Percentiles rank a stretch among this genome's conserved stretches.
phyloP scores from a whole-genome alignment of 495 filamentous ascomycete species.

The Aspergillus wentii region DNA sequence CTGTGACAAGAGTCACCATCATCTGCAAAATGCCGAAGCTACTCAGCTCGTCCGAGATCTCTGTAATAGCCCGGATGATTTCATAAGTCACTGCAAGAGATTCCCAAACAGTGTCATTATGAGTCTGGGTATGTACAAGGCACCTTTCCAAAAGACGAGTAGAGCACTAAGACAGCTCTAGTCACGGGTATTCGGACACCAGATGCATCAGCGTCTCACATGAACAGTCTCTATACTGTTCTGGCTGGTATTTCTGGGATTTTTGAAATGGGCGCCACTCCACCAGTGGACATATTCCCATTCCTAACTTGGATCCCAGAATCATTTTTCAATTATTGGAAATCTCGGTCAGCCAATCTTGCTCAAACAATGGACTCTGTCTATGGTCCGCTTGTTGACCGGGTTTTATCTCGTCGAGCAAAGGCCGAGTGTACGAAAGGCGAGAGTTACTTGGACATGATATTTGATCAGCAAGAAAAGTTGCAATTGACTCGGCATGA shows the following conservation, averaged over 20 bases:
- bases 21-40: constrained; percentile 41
- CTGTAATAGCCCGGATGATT: constrained; percentile 24
- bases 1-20: constrained; percentile 32
- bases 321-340: constrained; percentile 35
- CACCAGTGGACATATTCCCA: constrained; percentile 46
- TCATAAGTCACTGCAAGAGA: constrained; percentile 41
- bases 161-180: no score
- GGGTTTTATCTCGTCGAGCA: constrained; percentile 9
- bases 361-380: constrained; percentile 35
- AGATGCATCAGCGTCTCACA: constrained; percentile 8
- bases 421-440: constrained; percentile 5
- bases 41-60: constrained; percentile 41
- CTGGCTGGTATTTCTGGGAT: constrained; percentile 46
- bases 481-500: constrained; percentile 23
- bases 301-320: constrained; percentile 39
- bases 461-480: constrained; percentile 40
- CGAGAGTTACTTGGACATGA: constrained; percentile 36
- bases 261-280: constrained; percentile 45
- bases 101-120: constrained; percentile 43
- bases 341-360: constrained; percentile 24
- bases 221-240: constrained; percentile 37
- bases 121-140: constrained; percentile 19
- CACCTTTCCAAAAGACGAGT: neutral
- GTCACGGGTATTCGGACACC: constrained; percentile 41
- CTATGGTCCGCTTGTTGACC: constrained; percentile 20